Evolutionary conservation across 208 protist genomes (phyloP).

Genomic region (Trypanosoma lewisi): DNA sequence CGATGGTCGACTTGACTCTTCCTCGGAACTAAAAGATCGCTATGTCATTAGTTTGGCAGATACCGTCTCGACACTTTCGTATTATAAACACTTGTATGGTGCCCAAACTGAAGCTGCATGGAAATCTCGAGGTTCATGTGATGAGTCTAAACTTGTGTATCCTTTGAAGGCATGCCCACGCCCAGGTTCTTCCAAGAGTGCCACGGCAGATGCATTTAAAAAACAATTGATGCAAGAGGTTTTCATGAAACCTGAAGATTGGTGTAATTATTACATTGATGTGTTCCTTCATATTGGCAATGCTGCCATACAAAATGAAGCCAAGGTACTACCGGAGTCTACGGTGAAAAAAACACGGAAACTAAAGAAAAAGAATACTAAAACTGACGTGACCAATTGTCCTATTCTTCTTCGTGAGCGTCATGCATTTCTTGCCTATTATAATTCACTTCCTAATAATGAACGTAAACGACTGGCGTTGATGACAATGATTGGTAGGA

Average conservation of each 20-base stretch:
- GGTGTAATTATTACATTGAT: conserved; percentile 86
- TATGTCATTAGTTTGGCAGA: conserved; percentile 84
- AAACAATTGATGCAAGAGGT: conserved; percentile 69
- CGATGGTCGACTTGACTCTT: conserved; percentile 26
- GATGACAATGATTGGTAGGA: conserved; percentile 77
- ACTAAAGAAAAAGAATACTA: conserved; percentile 34
- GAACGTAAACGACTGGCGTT: conserved; percentile 75
- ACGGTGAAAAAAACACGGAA: conserved; percentile 25
- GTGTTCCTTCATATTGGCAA: conserved; percentile 82
- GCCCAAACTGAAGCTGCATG: conserved; percentile 24
- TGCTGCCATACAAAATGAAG: conserved; percentile 70
- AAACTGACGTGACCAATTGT: conserved; percentile 39
- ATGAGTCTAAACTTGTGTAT: conserved; percentile 44
- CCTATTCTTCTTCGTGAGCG: conserved; percentile 80
- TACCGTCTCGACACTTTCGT: conserved; percentile 69
- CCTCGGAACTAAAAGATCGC: conserved; percentile 38
- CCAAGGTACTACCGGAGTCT: conserved; percentile 21
- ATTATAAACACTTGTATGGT: conserved; percentile 70
- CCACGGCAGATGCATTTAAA: conserved; percentile 55
- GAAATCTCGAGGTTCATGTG: not conserved
- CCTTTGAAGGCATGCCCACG: conserved; percentile 60
- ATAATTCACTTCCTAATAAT: conserved; percentile 66
- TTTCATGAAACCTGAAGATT: conserved; percentile 86
- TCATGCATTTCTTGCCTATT: conserved; percentile 82
- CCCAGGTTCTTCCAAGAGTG: conserved; percentile 37